Base-by-base conservation (phyloP, 768 basidiomycete genomes). In the Auriscalpium microsporum region DNA sequence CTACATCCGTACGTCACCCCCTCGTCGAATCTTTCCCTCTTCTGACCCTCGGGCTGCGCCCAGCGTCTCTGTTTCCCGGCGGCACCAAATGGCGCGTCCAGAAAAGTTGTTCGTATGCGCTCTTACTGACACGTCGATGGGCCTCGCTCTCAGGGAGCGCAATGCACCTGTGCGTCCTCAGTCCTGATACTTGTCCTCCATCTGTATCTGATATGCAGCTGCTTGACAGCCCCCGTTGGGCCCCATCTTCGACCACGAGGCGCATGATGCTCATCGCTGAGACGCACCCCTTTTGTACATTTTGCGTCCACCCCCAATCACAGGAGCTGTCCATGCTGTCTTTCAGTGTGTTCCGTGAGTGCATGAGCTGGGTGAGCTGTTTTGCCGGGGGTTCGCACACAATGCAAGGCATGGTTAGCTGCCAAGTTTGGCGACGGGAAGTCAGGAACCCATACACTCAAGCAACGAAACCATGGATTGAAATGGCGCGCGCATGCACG, bases 81-180 rank as follows among this genome's bases (percentile, higher is more conserved):
- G 94, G 94, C 56, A 93, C 92, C 16, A 96, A 95, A 73, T 97
- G 94, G 94, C 94, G 65, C 63, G 86, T 80, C 14, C 45, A 14
- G 16, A 51, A 8, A 28, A 45, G 33, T 46, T 13, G 17, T 45
- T 49, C 8, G 11, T 60, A 21, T 47, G 53, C 34, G 45, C 46
- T 59, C 51, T 59, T 48, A 14, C 48, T 50, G 55, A 54, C 35
- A 52, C 51, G 34, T 28, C 28, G 28, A 28, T 42, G 61, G 16
- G 61, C 14, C 17, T 8, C 19, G 7, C 19, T 4, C 45, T 10
- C 78, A 80, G 89, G 90, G 90, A 92, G 71, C 84, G 90, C 57
- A 90, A 91, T 66, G 67, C 80, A 57, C 87, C 89, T 59, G 90
- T 91, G 73, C 40, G 84, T 37, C 11, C 73, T 21, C 38, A 19